These are phyloP conservation scores for Fraxinus dipetala DNA, from an alignment of 305 asterid genomes.

Conservation along the genomic window DNA sequence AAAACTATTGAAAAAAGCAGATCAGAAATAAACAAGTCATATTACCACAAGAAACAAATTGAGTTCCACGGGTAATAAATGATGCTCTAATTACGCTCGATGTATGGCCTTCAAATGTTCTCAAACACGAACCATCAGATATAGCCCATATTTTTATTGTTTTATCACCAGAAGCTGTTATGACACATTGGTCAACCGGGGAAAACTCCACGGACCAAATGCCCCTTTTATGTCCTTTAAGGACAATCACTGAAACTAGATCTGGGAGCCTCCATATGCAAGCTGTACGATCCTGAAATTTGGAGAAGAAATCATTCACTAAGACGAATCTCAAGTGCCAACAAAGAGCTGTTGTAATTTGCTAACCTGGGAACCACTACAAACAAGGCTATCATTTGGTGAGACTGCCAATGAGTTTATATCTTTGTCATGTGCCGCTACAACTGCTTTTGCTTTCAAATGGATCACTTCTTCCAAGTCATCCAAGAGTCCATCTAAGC, in stretches of 20 bases:
- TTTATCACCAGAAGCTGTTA: slow-evolving; percentile 95
- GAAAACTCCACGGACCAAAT: slow-evolving; percentile 99
- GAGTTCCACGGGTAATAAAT: slow-evolving; percentile 86
- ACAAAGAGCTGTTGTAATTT: slow-evolving; percentile 1
- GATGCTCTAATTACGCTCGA: slow-evolving; percentile 88
- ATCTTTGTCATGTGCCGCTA: slow-evolving; percentile 97
- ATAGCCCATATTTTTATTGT: slow-evolving; percentile 92
- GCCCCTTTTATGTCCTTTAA: slow-evolving; percentile 95
- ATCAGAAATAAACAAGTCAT: slow-evolving; percentile 14
- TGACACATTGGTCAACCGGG: slow-evolving; percentile 93
- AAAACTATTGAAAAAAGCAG: background rate
- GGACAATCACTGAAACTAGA: slow-evolving; percentile 65
- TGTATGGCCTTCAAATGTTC: slow-evolving; percentile 93
- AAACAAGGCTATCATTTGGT: slow-evolving; percentile 92
- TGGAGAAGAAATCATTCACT: slow-evolving; percentile 14
- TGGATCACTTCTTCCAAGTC: slow-evolving; percentile 41
- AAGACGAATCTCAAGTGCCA: background rate
- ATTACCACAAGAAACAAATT: slow-evolving; percentile 88
- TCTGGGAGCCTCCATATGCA: slow-evolving; percentile 93
- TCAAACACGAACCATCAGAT: slow-evolving; percentile 86
- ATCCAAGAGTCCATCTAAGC: slow-evolving; percentile 62
- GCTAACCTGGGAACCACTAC: slow-evolving; percentile 97
- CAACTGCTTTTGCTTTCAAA: slow-evolving; percentile 84
- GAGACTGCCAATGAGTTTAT: slow-evolving; percentile 86
- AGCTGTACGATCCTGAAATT: slow-evolving; percentile 91